These are phyloP conservation scores for Arabidopsis hybrid DNA, from an alignment of 441 rosid genomes.

Conservation along the genomic window DNA sequence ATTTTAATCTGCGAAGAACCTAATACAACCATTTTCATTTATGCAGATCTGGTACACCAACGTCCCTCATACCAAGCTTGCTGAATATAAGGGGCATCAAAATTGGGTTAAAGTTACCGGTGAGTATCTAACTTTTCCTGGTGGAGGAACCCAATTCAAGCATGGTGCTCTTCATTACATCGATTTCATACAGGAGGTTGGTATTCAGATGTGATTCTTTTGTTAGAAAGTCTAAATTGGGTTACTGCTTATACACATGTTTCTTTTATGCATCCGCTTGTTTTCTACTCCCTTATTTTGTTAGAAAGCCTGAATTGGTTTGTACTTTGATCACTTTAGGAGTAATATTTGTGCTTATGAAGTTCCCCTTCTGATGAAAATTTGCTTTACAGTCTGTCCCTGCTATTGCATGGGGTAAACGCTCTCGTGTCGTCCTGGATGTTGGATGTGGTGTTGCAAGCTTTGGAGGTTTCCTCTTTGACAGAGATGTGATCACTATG, in stretches of 20 bases:
- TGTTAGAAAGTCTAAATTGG: constrained; percentile 21
- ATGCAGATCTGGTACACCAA: constrained; percentile 89
- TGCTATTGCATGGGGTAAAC: constrained; percentile 91
- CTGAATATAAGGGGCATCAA: constrained; percentile 85
- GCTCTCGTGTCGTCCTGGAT: constrained; percentile 82
- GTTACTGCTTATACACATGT: background rate
- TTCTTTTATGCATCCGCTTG: constrained; percentile 6
- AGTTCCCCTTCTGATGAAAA: constrained; percentile 16
- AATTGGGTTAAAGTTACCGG: constrained; percentile 96
- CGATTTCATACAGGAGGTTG: constrained; percentile 89
- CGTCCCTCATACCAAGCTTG: constrained; percentile 94
- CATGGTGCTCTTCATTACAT: constrained; percentile 97
- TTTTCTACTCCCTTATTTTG: constrained; percentile 11
- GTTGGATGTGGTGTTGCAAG: constrained; percentile 99
- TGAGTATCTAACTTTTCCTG: constrained; percentile 93
- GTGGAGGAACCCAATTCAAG: constrained; percentile 99
- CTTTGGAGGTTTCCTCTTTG: constrained; percentile 93
- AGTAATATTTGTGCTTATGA: constrained; percentile 21
- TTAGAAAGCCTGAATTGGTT: constrained; percentile 10
- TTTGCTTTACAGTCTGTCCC: constrained; percentile 70
- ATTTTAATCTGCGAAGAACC: constrained; percentile 15
- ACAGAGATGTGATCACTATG: constrained; percentile 81
- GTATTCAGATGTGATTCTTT: constrained; percentile 34
- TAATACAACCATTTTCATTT: constrained; percentile 24
- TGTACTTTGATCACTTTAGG: background rate